A percentile compares a stretch with the other conserved stretches of the same genome.
phyloP scores from a whole-genome alignment of 2,329 filamentous ascomycete species.

The Pseudogymnoascus sp. region DNA sequence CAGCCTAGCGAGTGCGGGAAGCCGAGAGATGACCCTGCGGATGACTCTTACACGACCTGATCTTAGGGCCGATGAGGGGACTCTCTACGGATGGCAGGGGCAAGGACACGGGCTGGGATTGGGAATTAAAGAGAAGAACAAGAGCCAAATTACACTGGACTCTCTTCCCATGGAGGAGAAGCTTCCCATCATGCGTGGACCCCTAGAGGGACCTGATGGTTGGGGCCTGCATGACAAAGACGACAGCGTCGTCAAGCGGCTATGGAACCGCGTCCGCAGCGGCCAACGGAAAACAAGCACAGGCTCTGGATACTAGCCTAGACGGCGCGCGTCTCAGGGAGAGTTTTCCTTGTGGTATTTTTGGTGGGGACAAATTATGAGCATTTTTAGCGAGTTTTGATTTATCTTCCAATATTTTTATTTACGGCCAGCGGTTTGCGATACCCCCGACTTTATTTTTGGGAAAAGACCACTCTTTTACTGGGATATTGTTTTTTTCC shows the following conservation, averaged over 20 bases:
- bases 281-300: not conserved
- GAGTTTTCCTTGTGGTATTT: not conserved
- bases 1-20: constrained; percentile 45
- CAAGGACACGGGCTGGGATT: constrained; percentile 11
- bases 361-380: not conserved
- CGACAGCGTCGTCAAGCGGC: constrained; percentile 48
- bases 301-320: not conserved
- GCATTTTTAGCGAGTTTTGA: constrained; percentile 7
- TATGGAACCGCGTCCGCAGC: constrained; percentile 42
- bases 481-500: not conserved
- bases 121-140: constrained; percentile 21
- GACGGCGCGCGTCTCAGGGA: not conserved
- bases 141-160: constrained; percentile 43
- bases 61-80: constrained; percentile 64
- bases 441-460: constrained; percentile 2
- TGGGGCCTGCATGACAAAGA: constrained; percentile 40
- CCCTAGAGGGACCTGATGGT: constrained; percentile 27
- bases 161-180: constrained; percentile 47
- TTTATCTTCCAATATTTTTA: not conserved
- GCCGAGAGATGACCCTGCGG: constrained; percentile 86
- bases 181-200: constrained; percentile 37
- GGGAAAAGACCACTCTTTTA: not conserved
- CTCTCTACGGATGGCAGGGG: constrained; percentile 61
- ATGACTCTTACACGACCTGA: constrained; percentile 93
- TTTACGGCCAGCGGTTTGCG: constrained; percentile 5